Evolutionary conservation across 345 rosid genomes (phyloP), one percentile per base, ranked within the genome.

Genomic region (Arabidopsis arenosa): DNA sequence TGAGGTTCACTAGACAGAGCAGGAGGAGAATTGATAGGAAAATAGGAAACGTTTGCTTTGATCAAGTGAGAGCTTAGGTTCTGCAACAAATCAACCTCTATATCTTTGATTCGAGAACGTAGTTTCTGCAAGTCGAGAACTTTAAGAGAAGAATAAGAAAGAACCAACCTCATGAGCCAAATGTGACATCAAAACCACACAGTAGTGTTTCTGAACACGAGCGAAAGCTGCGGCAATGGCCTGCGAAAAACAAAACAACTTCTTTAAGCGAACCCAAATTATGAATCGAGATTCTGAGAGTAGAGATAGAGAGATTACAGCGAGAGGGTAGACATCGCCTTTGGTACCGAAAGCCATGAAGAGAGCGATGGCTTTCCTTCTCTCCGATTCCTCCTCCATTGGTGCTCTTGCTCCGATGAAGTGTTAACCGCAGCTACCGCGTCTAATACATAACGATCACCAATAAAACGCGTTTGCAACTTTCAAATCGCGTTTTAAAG

Each of bases 291-390:
- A 56, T 28, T 28, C 30, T 28, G 30, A 28, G 9, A 41, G 51
- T 55, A 26, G 60, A 26, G 26, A 26, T n/a, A n/a, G 60, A 43
- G 51, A 57, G 41, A 65, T 68, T 84, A 93, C 98, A 51, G 96
- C 91, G 28, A 89, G 79, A 37, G 98, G 96, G 72, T 84, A 83
- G 12, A 88, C 92, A 82, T 91, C 98, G 61, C 96, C 97, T 80
- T 86, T 81, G 66, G 96, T 91, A 14, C 98, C 97, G 14, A 93
- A 93, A 71, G 92, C 93, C 86, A 93, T 88, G 85, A 91, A 89
- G 30, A 85, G 78, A 40, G 93, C 97, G 15, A 84, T 69, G 8
- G 86, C 80, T 64, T 70, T 81, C 61, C 80, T 81, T 65, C 86
- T 79, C 84, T 52, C 68, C 33, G 62, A 37, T 56, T 59, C 79